A percentile compares a stretch with the other conserved stretches of the same genome.
Conservation (phyloP, 2,329 filamentous ascomycete genomes). For the Sclerotinia glacialis region DNA sequence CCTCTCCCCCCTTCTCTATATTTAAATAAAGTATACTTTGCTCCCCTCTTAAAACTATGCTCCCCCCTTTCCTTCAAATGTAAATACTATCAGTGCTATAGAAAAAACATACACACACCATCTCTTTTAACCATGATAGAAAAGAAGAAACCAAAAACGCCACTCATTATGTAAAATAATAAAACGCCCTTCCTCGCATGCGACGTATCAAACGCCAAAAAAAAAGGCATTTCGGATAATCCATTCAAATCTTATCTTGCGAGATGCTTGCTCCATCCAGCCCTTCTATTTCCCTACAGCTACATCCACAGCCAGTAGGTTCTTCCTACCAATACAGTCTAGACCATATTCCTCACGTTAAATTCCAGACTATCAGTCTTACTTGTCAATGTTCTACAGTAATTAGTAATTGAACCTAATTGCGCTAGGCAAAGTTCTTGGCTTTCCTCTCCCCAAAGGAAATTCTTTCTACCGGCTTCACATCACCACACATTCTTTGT, state of each 20-base stretch:
- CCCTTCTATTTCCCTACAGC: background rate
- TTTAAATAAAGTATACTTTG: background rate
- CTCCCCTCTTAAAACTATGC: background rate
- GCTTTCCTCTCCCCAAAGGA: background rate
- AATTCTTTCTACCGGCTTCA: conserved; percentile 17
- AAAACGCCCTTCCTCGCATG: background rate
- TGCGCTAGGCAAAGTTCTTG: background rate
- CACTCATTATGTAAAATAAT: conserved; percentile 4
- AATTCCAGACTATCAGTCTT: background rate
- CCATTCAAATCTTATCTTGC: conserved; percentile 1
- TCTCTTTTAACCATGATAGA: background rate
- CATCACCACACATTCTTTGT: conserved; percentile 37
- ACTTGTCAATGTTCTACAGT: background rate
- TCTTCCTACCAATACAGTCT: background rate
- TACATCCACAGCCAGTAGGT: background rate
- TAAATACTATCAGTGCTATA: background rate
- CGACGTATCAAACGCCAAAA: conserved; percentile 8
- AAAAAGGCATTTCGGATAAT: background rate
- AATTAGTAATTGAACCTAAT: background rate
- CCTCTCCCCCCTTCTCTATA: background rate
- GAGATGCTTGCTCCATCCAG: conserved; percentile 9
- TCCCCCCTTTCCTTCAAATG: background rate
- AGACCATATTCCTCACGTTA: background rate
- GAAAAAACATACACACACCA: background rate
- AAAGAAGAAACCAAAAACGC: background rate